Evolutionary conservation across 2,329 filamentous ascomycete species (phyloP), one percentile per base, ranked within the genome.

Genomic region (Teratosphaeria destructans): DNA sequence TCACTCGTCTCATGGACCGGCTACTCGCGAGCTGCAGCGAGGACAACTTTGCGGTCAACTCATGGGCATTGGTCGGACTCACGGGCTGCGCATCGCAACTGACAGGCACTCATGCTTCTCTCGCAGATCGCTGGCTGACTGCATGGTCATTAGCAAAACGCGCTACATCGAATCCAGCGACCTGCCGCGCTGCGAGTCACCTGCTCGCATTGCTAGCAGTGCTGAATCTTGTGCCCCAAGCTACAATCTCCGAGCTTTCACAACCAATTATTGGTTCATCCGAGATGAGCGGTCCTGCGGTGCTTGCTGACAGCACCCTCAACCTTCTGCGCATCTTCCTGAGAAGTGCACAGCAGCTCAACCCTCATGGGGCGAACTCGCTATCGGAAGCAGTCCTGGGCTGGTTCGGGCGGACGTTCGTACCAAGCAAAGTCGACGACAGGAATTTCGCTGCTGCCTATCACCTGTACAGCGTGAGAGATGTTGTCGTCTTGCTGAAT

Each of bases 51-150:
- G 73, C 74, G 8, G 77, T 86, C 49, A 82, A 86, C 7, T 89
- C 86, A 0, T 99, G 94, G 94, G 87, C 90, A 19, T 84, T 95
- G 77, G 73, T 96, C 57, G 87, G 86, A n/a, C 84, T 90, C 69
- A 80, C 89, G 63, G 89, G 80, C 65, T 79, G 81, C 66, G 76
- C 80, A 34, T 67, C 75, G 54, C 77, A 81, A 63, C 63, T 65
- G 32, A 62, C 67, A 52, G 74, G 81, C 23, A 73, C 68, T 23
- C 72, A 77, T 19, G 61, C 66, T n/a, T 69, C 69, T 52, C 69
- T 85, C 11, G 74, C 73, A 60, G 64, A 68, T 1, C 73, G 77
- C 32, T 96, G 91, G 90, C 79, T 81, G 60, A 84, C 88, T 60
- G 73, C 86, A 19, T 96, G 91, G 89, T 87, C 90, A 64, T 76